Conservation (phyloP, 805 yeast species). For the Candida vaughaniae region DNA sequence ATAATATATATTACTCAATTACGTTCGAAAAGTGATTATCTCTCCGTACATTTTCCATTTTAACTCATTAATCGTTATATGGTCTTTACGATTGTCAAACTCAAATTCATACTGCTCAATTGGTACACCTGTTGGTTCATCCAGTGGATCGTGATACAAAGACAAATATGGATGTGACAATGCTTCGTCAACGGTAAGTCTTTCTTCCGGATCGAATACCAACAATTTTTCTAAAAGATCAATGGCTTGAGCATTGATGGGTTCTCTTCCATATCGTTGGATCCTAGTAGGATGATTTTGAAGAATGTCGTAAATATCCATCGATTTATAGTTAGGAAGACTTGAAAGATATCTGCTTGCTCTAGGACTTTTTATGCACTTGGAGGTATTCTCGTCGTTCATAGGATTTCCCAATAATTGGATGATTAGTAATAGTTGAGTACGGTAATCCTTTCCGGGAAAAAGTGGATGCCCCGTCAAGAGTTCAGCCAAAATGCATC, state of each 20-base stretch:
- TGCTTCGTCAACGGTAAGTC: slow-evolving; percentile 89
- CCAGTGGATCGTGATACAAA: slow-evolving; percentile 62
- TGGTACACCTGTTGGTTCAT: slow-evolving; percentile 28
- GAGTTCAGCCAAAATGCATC: slow-evolving; percentile 75
- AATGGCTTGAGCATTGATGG: slow-evolving; percentile 26
- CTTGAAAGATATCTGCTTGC: slow-evolving; percentile 25
- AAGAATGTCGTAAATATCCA: slow-evolving; percentile 18
- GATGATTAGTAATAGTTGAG: slow-evolving; percentile 64
- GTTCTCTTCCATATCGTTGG: slow-evolving; percentile 11
- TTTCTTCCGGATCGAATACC: slow-evolving; percentile 78
- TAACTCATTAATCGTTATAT: slow-evolving; percentile 3
- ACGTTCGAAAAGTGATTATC: background rate
- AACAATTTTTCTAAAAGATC: slow-evolving; percentile 60
- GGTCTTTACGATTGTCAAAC: slow-evolving; percentile 23
- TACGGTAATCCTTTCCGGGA: slow-evolving; percentile 74
- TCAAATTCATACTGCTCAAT: slow-evolving; percentile 26
- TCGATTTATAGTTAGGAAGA: slow-evolving; percentile 20
- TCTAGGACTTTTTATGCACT: slow-evolving; percentile 22
- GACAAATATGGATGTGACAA: slow-evolving; percentile 83
- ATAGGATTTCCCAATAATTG: slow-evolving; percentile 70
- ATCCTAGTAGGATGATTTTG: slow-evolving; percentile 21
- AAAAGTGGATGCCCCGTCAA: slow-evolving; percentile 60
- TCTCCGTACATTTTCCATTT: slow-evolving; percentile 1
- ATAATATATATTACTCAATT: background rate
- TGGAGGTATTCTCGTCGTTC: slow-evolving; percentile 14